Conservation (phyloP, 148 eudicot genomes). For the Rhododendron vialii region DNA sequence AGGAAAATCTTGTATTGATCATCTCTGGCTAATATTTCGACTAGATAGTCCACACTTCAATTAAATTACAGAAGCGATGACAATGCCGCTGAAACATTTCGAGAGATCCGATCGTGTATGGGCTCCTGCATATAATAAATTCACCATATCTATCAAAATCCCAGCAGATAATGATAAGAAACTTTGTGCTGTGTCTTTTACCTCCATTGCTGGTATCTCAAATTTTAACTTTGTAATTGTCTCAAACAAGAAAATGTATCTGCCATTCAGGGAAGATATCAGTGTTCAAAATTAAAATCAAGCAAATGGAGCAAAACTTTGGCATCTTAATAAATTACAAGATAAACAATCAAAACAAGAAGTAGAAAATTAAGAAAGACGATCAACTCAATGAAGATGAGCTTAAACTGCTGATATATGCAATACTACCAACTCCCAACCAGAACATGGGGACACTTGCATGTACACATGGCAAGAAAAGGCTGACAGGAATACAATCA, state of each 20-base stretch:
- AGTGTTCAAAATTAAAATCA: neutral
- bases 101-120: constrained; percentile 76
- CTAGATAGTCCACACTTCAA: neutral
- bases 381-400: neutral
- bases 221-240: constrained; percentile 78
- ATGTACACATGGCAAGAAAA: neutral
- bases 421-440: neutral
- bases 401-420: neutral
- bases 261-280: constrained; percentile 27
- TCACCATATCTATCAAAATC: neutral
- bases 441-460: neutral
- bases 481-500: neutral
- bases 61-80: constrained; percentile 34
- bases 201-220: constrained; percentile 55
- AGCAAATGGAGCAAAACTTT: neutral
- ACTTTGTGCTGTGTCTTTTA: constrained; percentile 12
- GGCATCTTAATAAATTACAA: neutral
- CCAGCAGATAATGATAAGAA: no score
- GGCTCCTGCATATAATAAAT: constrained; percentile 50
- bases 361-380: neutral
- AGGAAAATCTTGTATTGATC: neutral
- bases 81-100: constrained; percentile 63
- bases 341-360: neutral
- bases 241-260: constrained; percentile 82
- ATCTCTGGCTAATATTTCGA: neutral